A percentile compares a stretch with the other conserved stretches of the same genome.
Evolutionary conservation across 176 grass and related monocot genomes (phyloP).

Genomic region (Hordeum marinum): DNA sequence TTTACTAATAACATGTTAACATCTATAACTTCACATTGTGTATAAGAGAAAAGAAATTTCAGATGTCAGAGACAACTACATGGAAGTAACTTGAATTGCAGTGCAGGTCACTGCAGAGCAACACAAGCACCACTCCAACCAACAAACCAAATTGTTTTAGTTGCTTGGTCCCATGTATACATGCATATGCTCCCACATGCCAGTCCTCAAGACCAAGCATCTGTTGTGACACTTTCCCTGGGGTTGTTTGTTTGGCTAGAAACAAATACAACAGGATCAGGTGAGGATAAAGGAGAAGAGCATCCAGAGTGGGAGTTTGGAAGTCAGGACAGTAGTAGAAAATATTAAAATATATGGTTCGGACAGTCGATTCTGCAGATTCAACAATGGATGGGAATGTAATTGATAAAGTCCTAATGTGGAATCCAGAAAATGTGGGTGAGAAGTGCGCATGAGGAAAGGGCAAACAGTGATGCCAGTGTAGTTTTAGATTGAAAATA

Average conservation of each 20-base stretch:
- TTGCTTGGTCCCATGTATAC: neutral
- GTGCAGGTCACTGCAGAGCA: neutral
- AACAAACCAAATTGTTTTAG: neutral
- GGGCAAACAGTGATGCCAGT: neutral
- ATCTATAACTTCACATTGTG: neutral
- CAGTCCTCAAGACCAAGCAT: neutral
- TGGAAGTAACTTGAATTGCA: neutral
- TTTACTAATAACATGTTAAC: neutral
- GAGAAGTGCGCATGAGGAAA: neutral
- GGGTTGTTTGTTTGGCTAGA: neutral
- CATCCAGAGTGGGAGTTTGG: neutral
- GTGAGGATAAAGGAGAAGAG: neutral
- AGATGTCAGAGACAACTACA: neutral
- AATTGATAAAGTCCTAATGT: neutral
- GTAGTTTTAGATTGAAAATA: neutral
- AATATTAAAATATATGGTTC: neutral
- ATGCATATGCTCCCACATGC: neutral
- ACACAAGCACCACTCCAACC: neutral
- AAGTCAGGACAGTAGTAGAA: neutral
- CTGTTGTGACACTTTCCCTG: neutral
- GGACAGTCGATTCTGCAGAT: neutral
- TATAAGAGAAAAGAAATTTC: neutral
- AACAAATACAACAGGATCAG: neutral
- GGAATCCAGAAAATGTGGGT: neutral
- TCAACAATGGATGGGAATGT: neutral